These are phyloP conservation scores for Porcisia hertigi DNA, from an alignment of 208 protist species.

Conservation along the genomic window DNA sequence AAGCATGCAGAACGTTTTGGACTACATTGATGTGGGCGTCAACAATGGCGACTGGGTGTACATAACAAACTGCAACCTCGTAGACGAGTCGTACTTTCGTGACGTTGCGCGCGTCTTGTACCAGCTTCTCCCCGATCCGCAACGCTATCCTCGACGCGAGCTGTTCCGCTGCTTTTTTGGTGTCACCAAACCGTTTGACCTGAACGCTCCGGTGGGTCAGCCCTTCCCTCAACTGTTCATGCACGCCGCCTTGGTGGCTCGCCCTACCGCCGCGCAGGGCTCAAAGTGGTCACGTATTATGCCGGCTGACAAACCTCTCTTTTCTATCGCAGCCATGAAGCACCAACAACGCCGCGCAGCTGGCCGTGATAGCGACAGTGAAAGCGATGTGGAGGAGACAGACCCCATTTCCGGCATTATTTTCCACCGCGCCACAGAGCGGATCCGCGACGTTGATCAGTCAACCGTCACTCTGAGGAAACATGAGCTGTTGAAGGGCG, in stretches of 20 bases:
- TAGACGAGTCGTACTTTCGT: conserved; percentile 60
- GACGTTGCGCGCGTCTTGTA: conserved; percentile 77
- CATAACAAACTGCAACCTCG: conserved; percentile 74
- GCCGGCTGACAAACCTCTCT: conserved; percentile 50
- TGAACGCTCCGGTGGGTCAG: conserved; percentile 48
- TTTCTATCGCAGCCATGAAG: conserved; percentile 43
- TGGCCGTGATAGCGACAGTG: conserved; percentile 84
- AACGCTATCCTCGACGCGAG: conserved; percentile 79
- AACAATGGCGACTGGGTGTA: conserved; percentile 93
- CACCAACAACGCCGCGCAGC: conserved; percentile 54
- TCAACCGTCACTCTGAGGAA: conserved; percentile 57
- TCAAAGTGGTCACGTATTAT: conserved; percentile 70
- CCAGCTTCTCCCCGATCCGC: conserved; percentile 70
- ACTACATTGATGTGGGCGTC: conserved; percentile 89
- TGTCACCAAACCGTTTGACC: conserved; percentile 62
- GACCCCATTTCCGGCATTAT: conserved; percentile 70
- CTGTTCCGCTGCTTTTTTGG: conserved; percentile 83
- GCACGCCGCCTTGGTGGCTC: conserved; percentile 70
- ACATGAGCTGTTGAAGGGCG: conserved; percentile 57
- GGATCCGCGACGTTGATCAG: conserved; percentile 59
- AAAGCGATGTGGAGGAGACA: conserved; percentile 81
- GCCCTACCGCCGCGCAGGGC: conserved; percentile 27
- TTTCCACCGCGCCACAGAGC: conserved; percentile 82
- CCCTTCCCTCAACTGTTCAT: conserved; percentile 84
- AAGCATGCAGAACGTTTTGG: conserved; percentile 75